These are phyloP conservation scores for Calonectria montana DNA, from an alignment of 2,329 filamentous ascomycete genomes.

Conservation along the genomic window DNA sequence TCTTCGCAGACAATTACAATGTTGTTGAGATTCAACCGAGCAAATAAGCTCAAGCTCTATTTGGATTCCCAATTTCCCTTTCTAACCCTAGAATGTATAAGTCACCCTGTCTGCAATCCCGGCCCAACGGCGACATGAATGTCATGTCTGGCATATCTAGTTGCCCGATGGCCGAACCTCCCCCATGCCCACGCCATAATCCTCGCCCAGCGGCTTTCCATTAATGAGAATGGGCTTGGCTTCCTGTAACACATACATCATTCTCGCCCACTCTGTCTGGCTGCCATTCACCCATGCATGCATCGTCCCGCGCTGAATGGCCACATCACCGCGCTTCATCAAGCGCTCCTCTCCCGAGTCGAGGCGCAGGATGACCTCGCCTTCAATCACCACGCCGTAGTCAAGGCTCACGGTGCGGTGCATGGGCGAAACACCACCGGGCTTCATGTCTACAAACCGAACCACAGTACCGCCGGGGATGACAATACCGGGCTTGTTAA, in stretches of 20 bases:
- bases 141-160: not conserved
- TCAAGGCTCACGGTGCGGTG: constrained; percentile 66
- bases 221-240: not conserved
- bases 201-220: constrained; percentile 26
- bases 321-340: constrained; percentile 62
- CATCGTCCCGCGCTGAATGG: constrained; percentile 66
- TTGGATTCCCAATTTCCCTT: constrained; percentile 19
- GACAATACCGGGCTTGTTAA: constrained; percentile 37
- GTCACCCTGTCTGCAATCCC: not conserved
- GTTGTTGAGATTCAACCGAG: not conserved
- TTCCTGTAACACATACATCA: constrained; percentile 53
- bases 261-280: constrained; percentile 56
- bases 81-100: not conserved
- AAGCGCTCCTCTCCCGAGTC: constrained; percentile 58
- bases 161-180: constrained; percentile 24
- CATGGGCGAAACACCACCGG: constrained; percentile 40
- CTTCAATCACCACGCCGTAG: constrained; percentile 66
- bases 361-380: constrained; percentile 62
- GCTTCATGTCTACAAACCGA: constrained; percentile 61
- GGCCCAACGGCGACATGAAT: not conserved
- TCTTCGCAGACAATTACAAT: not conserved
- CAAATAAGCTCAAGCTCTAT: constrained; percentile 7
- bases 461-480: constrained; percentile 54
- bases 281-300: constrained; percentile 64
- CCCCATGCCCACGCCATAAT: constrained; percentile 26